phyloP scores from a whole-genome alignment of 225 moss, liverwort and hornwort genomes.

The Rhytidiadelphus loreus region DNA sequence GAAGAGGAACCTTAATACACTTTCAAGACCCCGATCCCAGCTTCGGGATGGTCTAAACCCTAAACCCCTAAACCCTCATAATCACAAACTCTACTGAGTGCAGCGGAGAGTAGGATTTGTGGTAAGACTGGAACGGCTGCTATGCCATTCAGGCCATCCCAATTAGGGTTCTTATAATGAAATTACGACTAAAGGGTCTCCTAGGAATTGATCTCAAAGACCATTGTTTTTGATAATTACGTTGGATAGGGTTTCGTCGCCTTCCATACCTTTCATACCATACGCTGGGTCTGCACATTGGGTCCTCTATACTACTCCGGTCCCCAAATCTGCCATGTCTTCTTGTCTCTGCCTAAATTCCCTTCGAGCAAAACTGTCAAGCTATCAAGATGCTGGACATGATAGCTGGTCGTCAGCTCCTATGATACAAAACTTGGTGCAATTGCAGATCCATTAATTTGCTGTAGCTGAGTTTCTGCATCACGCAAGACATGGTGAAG shows the following conservation, averaged over 20 bases:
- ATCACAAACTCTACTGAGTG: neutral
- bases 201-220: neutral
- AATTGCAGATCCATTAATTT: neutral
- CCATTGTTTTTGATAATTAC: neutral
- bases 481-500: neutral
- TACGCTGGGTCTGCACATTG: neutral
- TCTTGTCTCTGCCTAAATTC: neutral
- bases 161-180: neutral
- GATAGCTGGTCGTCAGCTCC: neutral
- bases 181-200: neutral
- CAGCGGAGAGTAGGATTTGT: neutral
- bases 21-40: neutral
- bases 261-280: neutral
- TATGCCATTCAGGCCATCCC: neutral
- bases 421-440: conserved; percentile 5
- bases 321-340: neutral
- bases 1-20: neutral
- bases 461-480: conserved; percentile 14
- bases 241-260: neutral
- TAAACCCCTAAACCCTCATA: neutral
- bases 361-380: neutral
- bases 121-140: neutral
- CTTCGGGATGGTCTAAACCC: neutral
- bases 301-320: neutral
- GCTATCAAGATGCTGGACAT: neutral